Base-by-base conservation (phyloP, 2,329 filamentous ascomycete species). In the Penicillium sp. region DNA sequence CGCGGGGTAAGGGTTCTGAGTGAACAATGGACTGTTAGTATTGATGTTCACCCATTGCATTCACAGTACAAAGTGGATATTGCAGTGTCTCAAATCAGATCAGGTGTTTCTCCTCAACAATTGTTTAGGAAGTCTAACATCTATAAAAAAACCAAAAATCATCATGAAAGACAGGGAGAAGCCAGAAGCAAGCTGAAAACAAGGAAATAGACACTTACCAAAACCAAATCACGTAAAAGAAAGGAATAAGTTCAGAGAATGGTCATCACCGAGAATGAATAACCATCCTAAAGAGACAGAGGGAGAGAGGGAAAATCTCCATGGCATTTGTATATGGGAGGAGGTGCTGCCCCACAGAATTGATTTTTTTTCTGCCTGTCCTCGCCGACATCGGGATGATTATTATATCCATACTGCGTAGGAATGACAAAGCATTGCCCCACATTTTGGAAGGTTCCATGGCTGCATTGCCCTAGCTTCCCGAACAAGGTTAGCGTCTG, bases 111-210 rank as follows among this genome's bases (percentile, higher is more conserved):
- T 73, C 71, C 69, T 64, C 71, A 73, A 71, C 47, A 55, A 65
- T 60, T 62, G 56, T 66, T 46, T 74, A 69, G 68, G 72, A 70
- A 75, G 72, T 75, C 72, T 75, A 75, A 75, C 72, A 75, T 74
- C 72, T 73, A 71, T 68, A 65, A 68, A 69, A 69, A 66, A 64
- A 71, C 65, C 61, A 55, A 63, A 65, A 60, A 62, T 75, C 72
- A 74, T 73, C 68, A 67, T 67, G n/a, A 57, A 45, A 66, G 55
- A 54, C 37, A 43, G 33, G 37, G 47, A 45, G 35, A 28, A 42
- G 9, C 28, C 38, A 14, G 29, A 11, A 27, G 34, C 34, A 29
- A 45, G 34, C 7, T n/a, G 10, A 31, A 37, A 37, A 49, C 12
- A 31, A 42, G 22, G 35, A 29, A 19, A 29, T 25, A 50, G 10